Conservation (phyloP, 2,329 filamentous ascomycete species). For the Hymenoscyphus linearis region DNA sequence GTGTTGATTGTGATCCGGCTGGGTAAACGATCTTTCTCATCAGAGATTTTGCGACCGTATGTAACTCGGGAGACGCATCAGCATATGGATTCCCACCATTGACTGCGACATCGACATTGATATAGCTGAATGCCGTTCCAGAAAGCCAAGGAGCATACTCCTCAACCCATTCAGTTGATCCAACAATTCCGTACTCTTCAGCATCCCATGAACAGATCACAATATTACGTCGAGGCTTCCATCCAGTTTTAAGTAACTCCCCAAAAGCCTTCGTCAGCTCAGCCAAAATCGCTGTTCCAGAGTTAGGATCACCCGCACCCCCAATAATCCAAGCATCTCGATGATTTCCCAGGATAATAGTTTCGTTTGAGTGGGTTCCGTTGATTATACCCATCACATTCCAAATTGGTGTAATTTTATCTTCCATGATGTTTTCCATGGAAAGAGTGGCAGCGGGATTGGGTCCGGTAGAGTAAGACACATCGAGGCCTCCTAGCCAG, state of each 20-base stretch:
- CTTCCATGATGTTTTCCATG: constrained; percentile 49
- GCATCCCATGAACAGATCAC: constrained; percentile 69
- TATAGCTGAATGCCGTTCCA: constrained; percentile 33
- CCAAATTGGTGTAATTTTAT: constrained; percentile 66
- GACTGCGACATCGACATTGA: constrained; percentile 14
- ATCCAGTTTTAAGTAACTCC: constrained; percentile 60
- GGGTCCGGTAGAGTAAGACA: constrained; percentile 24
- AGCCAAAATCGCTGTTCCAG: constrained; percentile 68
- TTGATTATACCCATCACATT: constrained; percentile 88
- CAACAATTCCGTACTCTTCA: constrained; percentile 71
- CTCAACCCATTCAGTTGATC: constrained; percentile 78
- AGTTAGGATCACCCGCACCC: constrained; percentile 73
- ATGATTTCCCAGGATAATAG: constrained; percentile 80
- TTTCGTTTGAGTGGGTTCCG: constrained; percentile 74
- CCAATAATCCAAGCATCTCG: constrained; percentile 77
- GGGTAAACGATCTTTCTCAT: constrained; percentile 28
- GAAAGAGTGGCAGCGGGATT: constrained; percentile 42
- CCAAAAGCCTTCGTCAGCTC: constrained; percentile 71
- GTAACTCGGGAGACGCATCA: constrained; percentile 1
- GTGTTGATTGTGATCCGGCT: constrained; percentile 38
- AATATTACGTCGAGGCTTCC: constrained; percentile 43
- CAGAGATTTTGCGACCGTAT: not conserved
- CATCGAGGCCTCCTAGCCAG: constrained; percentile 50
- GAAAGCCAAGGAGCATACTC: constrained; percentile 70
- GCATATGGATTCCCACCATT: not conserved